Evolutionary conservation across 1,284 basidiomycete genomes (phyloP).

Genomic region (Melampsora americana): DNA sequence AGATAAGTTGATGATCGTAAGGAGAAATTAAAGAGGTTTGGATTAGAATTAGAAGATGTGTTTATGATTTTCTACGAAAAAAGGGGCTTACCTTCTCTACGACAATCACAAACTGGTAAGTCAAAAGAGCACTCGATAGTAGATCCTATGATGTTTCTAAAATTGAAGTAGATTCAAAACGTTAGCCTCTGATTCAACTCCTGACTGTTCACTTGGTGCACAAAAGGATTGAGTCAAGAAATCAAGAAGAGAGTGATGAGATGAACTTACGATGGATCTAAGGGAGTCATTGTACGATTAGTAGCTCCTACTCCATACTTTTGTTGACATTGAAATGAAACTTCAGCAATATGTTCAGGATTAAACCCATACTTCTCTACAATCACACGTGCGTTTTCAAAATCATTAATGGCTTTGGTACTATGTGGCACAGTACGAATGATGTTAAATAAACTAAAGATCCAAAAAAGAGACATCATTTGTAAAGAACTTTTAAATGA

Average conservation of each 20-base stretch:
- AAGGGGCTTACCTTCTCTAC: conserved; percentile 24
- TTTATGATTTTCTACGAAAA: too few relatives aligned
- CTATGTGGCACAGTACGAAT: conserved; percentile 21
- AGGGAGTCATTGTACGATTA: conserved; percentile 5
- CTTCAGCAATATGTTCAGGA: conserved; percentile 19
- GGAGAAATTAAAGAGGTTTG: too few relatives aligned
- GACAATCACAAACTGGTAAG: conserved; percentile 36
- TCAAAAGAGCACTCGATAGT: conserved; percentile 21
- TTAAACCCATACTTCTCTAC: conserved; percentile 35
- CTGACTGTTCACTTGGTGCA: background rate
- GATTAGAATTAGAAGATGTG: background rate
- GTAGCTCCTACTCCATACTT: conserved; percentile 12
- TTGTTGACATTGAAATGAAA: conserved; percentile 34
- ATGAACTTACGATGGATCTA: background rate
- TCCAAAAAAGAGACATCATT: background rate
- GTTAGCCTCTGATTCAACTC: background rate
- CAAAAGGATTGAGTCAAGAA: background rate
- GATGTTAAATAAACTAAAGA: conserved; percentile 7
- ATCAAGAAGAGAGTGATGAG: background rate
- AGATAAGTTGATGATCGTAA: conserved; percentile 3
- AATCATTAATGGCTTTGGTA: conserved; percentile 29
- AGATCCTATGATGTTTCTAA: background rate
- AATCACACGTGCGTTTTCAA: conserved; percentile 27
- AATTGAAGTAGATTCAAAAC: background rate
- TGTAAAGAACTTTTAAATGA: background rate